Base-by-base conservation (phyloP, 2,329 filamentous ascomycete species). In the Fusarium chuoi region DNA sequence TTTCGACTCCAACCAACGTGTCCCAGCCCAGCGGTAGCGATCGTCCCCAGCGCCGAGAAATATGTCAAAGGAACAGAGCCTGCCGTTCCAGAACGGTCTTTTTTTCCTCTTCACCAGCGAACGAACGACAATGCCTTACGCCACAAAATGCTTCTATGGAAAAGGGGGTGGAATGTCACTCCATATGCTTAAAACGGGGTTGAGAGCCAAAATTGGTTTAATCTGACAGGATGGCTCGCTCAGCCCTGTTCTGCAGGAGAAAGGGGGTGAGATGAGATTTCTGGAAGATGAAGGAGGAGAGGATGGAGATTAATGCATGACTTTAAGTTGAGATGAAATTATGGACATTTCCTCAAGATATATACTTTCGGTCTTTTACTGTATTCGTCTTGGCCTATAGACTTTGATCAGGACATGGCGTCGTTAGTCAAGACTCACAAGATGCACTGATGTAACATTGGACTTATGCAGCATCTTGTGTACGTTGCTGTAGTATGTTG, bases 161-260 rank as follows among this genome's bases (percentile, higher is more conserved):
- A 41, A 51, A 59, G 65, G 46, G 64, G 45, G 64, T 68, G 39
- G 51, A 26, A 48, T 61, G 55, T 28, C 38, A 59, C 30, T 59
- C 48, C 7, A 26, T 65, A 73, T 73, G 36, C 62, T 54, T 74
- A 24, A 74, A 73, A 64, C 67, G 71, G 71, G 71, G 71, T 28
- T 12, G 28, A 55, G 24, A 45, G n/a, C 28, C 30, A 46, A 54
- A 65, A 41, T 46, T 24, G 14, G 54, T n/a, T 39, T 56, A 52
- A 48, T 61, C 52, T 57, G 45, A 48, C 41, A 17, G 36, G 39
- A 41, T 52, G 36, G 38, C 36, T 52, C n/a, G 38, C 39, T 41
- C 22, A 63, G 26, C 42, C 22, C 26, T 56, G 42, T 28, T 51
- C 45, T 61, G 33, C 39, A 45, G 20, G 39, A 58, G 52, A 58